These are phyloP conservation scores for Fragaria iinumae DNA, from an alignment of 306 rosid genomes.

Conservation along the genomic window DNA sequence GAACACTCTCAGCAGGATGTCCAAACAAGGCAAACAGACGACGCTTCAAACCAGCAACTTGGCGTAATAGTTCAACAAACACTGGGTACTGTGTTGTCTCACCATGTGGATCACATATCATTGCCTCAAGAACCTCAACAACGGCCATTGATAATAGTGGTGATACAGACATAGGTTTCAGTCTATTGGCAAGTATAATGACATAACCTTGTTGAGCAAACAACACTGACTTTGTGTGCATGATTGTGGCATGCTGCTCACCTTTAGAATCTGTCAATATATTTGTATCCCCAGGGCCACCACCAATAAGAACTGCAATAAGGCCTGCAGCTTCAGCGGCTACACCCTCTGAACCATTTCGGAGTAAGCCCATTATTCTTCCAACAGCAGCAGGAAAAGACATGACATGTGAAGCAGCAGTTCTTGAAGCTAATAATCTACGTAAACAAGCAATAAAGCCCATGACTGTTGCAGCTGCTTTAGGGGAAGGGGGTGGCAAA, in stretches of 20 bases:
- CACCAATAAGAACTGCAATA: conserved; percentile 92
- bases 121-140: conserved; percentile 97
- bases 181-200: conserved; percentile 82
- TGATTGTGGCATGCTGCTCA: conserved; percentile 92
- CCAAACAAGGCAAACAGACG: conserved; percentile 98
- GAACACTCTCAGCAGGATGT: conserved; percentile 96
- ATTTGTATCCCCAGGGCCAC: conserved; percentile 87
- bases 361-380: conserved; percentile 94
- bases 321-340: conserved; percentile 97
- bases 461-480: conserved; percentile 99
- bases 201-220: conserved; percentile 77
- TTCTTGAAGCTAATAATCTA: conserved; percentile 85
- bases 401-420: conserved; percentile 94
- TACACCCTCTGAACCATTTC: conserved; percentile 98
- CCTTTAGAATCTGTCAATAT: conserved; percentile 76
- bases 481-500: conserved; percentile 98
- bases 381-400: conserved; percentile 99
- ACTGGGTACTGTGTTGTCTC: conserved; percentile 94
- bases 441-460: conserved; percentile 93
- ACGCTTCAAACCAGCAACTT: conserved; percentile 97
- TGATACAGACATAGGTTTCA: conserved; percentile 90
- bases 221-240: conserved; percentile 96
- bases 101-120: conserved; percentile 97
- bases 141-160: conserved; percentile 92
- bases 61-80: conserved; percentile 94